Evolutionary conservation across 83 land plant genomes (phyloP), one percentile per base, ranked within the genome.

Genomic region (Picea engelmannii): DNA sequence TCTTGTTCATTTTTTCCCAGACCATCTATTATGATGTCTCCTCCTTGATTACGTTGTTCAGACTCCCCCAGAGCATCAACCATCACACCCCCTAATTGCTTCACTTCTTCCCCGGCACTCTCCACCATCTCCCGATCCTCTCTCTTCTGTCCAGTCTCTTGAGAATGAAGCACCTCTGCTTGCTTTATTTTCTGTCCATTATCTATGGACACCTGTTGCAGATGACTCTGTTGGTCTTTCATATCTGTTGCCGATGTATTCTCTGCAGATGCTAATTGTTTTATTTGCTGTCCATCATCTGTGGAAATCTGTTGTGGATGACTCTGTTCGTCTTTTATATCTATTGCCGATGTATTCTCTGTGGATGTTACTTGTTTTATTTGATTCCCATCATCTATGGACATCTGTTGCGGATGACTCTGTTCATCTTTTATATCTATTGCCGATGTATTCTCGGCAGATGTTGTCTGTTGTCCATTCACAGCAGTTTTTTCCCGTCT

Each of bases 401-500:
- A 71, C 55, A 71, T 42, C 9, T 42, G 52, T 42, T 42, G 17
- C 16, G 52, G 76, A 42, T 71, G 40, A n/a, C 44, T 71, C 21
- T 71, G 23, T 64, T 20, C 23, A 21, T 15, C 66, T 64, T 64
- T 17, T 64, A 21, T 4, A 64, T 12, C 66, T 64, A 21, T 21
- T 64, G 7, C 66, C 23, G 66, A 64, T 25, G 63, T 5, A 77
- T 55, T 16, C 20, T 59, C 60, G 12, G 63, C n/a, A 77, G 62
- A 23, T 55, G 63, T 52, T 55, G 65, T 17, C 42, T 78, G 62
- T 38, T 78, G 64, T 44, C 64, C 79, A 60, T 59, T 61, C 23
- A 55, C 64, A 15, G 20, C 60, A 17, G 1, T n/a, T 15, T 78
- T 78, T 4, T 23, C 11, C 60, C 60, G 59, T 47, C 23, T 78